Base-by-base conservation (phyloP, 148 eudicot species). In the Polygonum aviculare region DNA sequence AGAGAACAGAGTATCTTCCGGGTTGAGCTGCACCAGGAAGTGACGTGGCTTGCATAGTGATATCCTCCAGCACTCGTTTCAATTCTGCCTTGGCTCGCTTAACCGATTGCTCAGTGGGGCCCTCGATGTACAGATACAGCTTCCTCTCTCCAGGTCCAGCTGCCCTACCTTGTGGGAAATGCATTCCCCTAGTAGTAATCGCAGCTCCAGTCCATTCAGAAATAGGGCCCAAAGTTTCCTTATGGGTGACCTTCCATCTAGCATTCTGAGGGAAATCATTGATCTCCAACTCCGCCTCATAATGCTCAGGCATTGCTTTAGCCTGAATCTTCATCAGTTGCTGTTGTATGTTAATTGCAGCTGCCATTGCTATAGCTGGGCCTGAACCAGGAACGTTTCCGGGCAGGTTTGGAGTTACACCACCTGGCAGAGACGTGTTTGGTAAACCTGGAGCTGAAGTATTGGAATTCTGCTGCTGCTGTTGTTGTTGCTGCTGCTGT, bases 251-350 rank as follows among this genome's bases (percentile, higher is more conserved):
- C 88, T 88, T 91, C 97, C 97, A 91, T 12, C 96, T 87, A 78
- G 97, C 97, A 77, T 89, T 89, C 81, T 91, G 97, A 21, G 97
- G 97, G 76, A 91, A 91, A 77, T 91, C 97, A 74, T 91, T 91
- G 75, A 91, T 91, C 80, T 91, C 97, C 75, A 91, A 80, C 70
- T 91, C 96, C 0, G 96, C 96, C 79, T 88, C 91, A 75, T 88
- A 91, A 80, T 91, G 97, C 75, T 91, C 97, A 26, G 90, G 90
- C 88, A 91, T 79, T 2, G 97, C 90, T 78, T 88, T 90, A 1
- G 89, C 91, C 73, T 88, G 93, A 75, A 91, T 87, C 89, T 88
- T 91, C 21, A 90, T 89, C 65, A 91, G 76, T 73, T 85, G 86
- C 55, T 86, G 89, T 76, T 89, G 90, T 82, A 91, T 77, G 79